Conservation (phyloP, 306 rosid genomes). For the Echinosophora koreensis region DNA sequence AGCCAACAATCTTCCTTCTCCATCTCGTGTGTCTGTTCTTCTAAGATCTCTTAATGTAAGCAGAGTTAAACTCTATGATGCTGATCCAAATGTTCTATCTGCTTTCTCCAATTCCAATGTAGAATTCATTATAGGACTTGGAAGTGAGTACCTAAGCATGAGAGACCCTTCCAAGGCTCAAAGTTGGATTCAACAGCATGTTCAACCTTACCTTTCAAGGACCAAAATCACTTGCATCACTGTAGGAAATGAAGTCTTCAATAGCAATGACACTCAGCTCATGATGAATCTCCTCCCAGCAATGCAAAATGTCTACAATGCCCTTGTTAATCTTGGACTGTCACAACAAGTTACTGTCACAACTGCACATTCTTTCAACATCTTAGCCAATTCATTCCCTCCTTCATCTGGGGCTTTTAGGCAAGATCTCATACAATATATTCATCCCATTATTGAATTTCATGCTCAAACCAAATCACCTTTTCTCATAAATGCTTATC, state of each 20-base stretch:
- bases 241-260: conserved; percentile 84
- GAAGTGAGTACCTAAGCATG: conserved; percentile 67
- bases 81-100: conserved; percentile 81
- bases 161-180: conserved; percentile 73
- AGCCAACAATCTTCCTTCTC: conserved; percentile 87
- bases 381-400: conserved; percentile 69
- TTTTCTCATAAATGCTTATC: conserved; percentile 84
- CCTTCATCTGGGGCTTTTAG: conserved; percentile 79
- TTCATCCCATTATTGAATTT: conserved; percentile 72
- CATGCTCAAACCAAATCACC: conserved; percentile 77
- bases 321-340: conserved; percentile 77
- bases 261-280: conserved; percentile 49
- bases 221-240: conserved; percentile 78
- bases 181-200: conserved; percentile 69
- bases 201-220: conserved; percentile 68
- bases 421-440: conserved; percentile 59
- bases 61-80: conserved; percentile 87
- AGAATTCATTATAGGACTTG: conserved; percentile 81
- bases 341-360: conserved; percentile 71
- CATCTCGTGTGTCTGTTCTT: conserved; percentile 68
- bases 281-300: conserved; percentile 74
- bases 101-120: conserved; percentile 80
- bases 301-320: conserved; percentile 74
- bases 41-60: conserved; percentile 72
- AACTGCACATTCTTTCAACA: conserved; percentile 76